Evolutionary conservation across 257 asterid genomes (phyloP), one percentile per base, ranked within the genome.

Genomic region (Prunella vulgaris): DNA sequence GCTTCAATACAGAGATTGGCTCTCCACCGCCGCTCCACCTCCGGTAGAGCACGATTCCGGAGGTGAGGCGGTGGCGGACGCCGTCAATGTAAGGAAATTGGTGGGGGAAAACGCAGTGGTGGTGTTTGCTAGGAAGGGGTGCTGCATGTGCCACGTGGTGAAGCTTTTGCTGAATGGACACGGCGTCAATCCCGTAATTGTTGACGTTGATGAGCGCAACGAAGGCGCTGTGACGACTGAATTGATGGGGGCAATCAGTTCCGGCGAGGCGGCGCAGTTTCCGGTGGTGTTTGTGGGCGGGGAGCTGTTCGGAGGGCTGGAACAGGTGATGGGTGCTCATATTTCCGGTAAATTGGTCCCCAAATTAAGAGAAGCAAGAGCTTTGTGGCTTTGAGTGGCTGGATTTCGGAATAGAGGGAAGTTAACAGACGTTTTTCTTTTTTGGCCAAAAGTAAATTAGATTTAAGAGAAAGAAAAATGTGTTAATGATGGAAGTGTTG

Each of bases 241-340:
- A 8, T 51, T 93, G 49, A 30, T 77, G n/a, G 60, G 40, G 69
- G 54, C 80, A 7, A 77, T 21, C 56, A 24, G 66, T 49, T 69
- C 54, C 32, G 51, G 51, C 51, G 77, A 1, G 15, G 35, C 28
- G 64, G 66, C 73, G 64, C 79, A 77, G 60, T 77, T 92, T 3
- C 98, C 98, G 76, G 84, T 78, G 46, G 93, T 88, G 64, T 92
- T 92, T 6, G 84, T 92, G 0, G 97, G 97, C 13, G 98, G 98
- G 24, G 76, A 81, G 70, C 30, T 84, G 80, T 84, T 92, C 10
- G 98, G 98, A 6, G 98, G 98, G 20, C 73, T 90, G 40, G 96
- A 92, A 20, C 85, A 80, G 70, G 74, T 92, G 30, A 88, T 92
- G 84, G 80, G 84, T 0, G 86, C 91, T 20, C 96, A 90, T 78